Percentiles rank a stretch among this genome's conserved stretches.
phyloP scores from a whole-genome alignment of 2,329 filamentous ascomycete species.

The Sporothrix humicola region DNA sequence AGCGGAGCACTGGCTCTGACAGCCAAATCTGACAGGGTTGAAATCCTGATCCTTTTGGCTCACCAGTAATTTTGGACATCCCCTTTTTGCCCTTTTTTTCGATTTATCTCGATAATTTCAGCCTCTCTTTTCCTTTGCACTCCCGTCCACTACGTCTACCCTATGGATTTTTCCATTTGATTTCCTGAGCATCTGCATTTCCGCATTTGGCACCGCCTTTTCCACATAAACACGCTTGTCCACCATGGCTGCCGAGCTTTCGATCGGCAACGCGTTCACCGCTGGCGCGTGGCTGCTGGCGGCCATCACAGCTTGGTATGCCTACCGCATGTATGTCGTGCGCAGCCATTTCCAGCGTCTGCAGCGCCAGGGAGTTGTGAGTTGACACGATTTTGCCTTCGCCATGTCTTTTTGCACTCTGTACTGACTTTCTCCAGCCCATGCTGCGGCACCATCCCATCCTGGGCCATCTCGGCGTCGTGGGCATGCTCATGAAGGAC shows the following conservation, averaged over 20 bases:
- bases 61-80: no score
- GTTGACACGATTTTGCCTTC: not conserved
- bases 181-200: no score
- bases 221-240: not conserved
- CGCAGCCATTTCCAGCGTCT: constrained; percentile 37
- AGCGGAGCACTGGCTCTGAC: no score
- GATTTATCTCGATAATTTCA: no score
- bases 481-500: constrained; percentile 36
- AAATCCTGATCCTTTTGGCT: no score
- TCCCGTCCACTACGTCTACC: no score
- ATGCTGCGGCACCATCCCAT: constrained; percentile 39
- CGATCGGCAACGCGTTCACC: not conserved
- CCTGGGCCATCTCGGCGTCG: constrained; percentile 37
- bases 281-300: constrained; percentile 23
- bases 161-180: no score
- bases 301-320: constrained; percentile 30
- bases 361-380: constrained; percentile 38
- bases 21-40: no score
- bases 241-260: not conserved
- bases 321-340: constrained; percentile 36
- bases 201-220: no score
- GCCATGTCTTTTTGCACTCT: not conserved
- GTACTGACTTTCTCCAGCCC: constrained; percentile 33
- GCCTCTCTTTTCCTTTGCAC: no score
- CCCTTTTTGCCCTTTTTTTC: no score